Conservation (phyloP, 2,329 filamentous ascomycete genomes). For the Aspergillus tamarii region DNA sequence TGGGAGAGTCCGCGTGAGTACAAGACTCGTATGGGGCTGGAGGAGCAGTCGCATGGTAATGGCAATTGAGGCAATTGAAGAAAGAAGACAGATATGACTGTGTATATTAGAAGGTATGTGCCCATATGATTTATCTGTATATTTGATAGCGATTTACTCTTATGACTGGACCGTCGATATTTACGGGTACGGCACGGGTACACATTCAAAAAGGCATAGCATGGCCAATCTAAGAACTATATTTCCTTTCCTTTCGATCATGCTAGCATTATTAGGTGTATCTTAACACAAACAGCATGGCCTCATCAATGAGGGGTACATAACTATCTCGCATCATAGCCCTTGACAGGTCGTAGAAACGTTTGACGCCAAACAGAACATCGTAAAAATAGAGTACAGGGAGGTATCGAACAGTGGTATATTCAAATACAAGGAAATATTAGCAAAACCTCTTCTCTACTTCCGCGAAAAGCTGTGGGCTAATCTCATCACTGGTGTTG, state of each 20-base stretch:
- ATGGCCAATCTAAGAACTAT: background rate
- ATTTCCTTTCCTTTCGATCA: background rate
- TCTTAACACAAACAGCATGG: background rate
- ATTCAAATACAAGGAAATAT: constrained; percentile 3
- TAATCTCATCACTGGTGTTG: constrained; percentile 92
- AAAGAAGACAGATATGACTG: constrained; percentile 12
- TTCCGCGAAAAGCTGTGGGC: constrained; percentile 80
- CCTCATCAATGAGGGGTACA: background rate
- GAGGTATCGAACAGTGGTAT: constrained; percentile 17
- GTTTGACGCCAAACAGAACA: constrained; percentile 13
- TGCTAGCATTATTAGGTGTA: constrained; percentile 2
- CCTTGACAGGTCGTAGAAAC: constrained; percentile 10
- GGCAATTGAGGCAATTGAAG: constrained; percentile 5
- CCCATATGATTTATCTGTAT: background rate
- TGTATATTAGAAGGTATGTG: background rate
- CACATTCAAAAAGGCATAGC: background rate
- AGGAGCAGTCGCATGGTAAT: constrained; percentile 31
- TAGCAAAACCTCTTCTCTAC: constrained; percentile 75
- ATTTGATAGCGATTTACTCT: background rate
- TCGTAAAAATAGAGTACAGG: constrained; percentile 24
- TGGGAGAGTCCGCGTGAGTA: constrained; percentile 87
- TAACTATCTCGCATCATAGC: constrained; percentile 5
- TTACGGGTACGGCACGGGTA: constrained; percentile 3
- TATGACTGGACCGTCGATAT: constrained; percentile 13
- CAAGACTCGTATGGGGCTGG: constrained; percentile 65